A percentile compares a stretch with the other conserved stretches of the same genome.
Evolutionary conservation across 257 asterid species (phyloP).

Genomic region (Fraxinus pennsylvanica): DNA sequence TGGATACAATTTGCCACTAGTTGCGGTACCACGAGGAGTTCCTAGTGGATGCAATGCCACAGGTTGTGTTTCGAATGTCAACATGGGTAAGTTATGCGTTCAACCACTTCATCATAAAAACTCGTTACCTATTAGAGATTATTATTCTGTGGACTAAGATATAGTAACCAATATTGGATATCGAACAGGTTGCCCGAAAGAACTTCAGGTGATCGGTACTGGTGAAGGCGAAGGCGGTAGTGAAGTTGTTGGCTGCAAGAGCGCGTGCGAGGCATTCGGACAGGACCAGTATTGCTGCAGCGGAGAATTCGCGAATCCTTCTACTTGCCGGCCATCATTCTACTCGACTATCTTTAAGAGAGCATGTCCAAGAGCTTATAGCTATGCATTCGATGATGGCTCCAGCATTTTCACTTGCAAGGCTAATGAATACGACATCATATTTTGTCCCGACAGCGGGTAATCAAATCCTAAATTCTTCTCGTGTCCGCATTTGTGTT

Average conservation of each 20-base stretch:
- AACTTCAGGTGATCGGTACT: constrained; percentile 70
- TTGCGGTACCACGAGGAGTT: constrained; percentile 55
- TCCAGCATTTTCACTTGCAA: constrained; percentile 69
- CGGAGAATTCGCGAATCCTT: constrained; percentile 78
- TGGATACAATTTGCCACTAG: constrained; percentile 73
- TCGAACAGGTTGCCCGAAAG: constrained; percentile 78
- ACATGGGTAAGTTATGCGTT: constrained; percentile 48
- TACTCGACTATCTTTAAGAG: constrained; percentile 66
- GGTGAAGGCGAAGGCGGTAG: constrained; percentile 42
- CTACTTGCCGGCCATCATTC: constrained; percentile 73
- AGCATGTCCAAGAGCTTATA: constrained; percentile 68
- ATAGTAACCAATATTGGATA: background rate
- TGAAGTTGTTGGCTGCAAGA: constrained; percentile 75
- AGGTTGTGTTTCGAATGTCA: constrained; percentile 66
- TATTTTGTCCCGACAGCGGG: constrained; percentile 43
- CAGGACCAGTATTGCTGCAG: constrained; percentile 80
- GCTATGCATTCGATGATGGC: constrained; percentile 57
- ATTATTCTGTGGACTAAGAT: background rate
- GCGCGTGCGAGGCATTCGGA: constrained; percentile 79
- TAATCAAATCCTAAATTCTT: background rate
- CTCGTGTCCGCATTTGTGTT: background rate
- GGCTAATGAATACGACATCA: constrained; percentile 41
- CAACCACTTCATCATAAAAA: background rate
- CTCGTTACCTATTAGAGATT: background rate
- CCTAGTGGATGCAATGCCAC: constrained; percentile 66